A percentile compares a stretch with the other conserved stretches of the same genome.
phyloP scores from a whole-genome alignment of 1,284 basidiomycete genomes.

The Cutaneotrichosporon sp. region DNA sequence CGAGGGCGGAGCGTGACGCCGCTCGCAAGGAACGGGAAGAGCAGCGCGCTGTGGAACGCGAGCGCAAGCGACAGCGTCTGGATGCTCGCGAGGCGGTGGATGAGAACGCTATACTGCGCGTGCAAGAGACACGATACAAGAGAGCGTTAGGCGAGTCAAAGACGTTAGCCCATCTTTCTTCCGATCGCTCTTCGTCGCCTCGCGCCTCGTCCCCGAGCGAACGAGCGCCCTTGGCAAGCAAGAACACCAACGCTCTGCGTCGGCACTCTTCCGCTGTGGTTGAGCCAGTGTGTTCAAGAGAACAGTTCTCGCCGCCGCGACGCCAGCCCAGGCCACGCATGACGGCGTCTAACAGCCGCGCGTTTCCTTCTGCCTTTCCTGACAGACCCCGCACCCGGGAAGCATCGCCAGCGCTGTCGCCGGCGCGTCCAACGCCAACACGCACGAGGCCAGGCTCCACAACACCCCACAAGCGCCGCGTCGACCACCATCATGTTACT shows the following conservation, averaged over 20 bases:
- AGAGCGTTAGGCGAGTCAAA: conserved; percentile 14
- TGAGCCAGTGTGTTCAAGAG: conserved; percentile 2
- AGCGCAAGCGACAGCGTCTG: conserved; percentile 6
- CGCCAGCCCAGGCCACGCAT: neutral
- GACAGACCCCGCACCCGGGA: too few species aligned
- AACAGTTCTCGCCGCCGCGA: conserved; percentile 4
- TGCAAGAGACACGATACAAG: neutral
- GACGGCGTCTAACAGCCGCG: too few species aligned
- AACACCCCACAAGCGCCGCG: conserved; percentile 8
- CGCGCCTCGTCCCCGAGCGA: conserved; percentile 12
- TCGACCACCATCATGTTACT: conserved; percentile 23
- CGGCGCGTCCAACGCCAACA: too few species aligned
- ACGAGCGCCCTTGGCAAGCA: neutral
- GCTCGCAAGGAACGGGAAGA: conserved; percentile 1
- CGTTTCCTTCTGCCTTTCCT: conserved; percentile 1
- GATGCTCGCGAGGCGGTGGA: neutral
- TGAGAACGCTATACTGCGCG: neutral
- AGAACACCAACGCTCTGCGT: conserved; percentile 4
- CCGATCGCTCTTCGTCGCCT: conserved; percentile 14
- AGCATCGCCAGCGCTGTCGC: too few species aligned
- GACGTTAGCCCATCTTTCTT: conserved; percentile 14
- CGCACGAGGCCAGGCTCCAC: neutral
- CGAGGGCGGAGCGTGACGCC: neutral
- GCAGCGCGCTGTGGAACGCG: conserved; percentile 2
- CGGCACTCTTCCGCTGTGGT: conserved; percentile 13